These are phyloP conservation scores for Chlamydomonas sp. DNA, from an alignment of 139 green algal species.

Conservation along the genomic window DNA sequence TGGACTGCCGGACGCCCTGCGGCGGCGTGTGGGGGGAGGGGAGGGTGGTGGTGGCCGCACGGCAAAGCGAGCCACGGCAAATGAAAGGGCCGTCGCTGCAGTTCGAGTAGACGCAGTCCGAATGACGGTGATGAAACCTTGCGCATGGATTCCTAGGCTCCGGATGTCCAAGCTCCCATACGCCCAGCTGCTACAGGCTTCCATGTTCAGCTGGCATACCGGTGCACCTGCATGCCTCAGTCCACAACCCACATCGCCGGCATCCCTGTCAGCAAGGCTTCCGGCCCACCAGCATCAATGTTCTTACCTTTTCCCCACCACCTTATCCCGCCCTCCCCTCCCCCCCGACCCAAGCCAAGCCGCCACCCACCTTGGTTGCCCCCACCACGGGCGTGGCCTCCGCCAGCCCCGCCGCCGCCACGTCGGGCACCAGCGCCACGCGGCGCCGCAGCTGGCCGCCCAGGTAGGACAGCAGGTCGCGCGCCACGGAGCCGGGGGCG, in stretches of 20 bases:
- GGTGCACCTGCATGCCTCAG: not conserved
- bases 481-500: constrained; percentile 44
- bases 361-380: constrained; percentile 1
- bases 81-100: not conserved
- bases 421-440: constrained; percentile 59
- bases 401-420: constrained; percentile 25
- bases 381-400: constrained; percentile 18
- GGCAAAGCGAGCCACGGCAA: not conserved
- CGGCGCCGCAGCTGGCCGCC: not conserved
- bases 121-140: not conserved
- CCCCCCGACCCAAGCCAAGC: not conserved
- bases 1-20: constrained; percentile 67
- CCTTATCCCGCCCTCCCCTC: not conserved
- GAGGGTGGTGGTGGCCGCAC: not conserved
- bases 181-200: too few species aligned
- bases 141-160: not conserved
- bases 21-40: not conserved
- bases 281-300: not conserved
- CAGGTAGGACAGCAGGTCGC: constrained; percentile 41
- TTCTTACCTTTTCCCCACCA: not conserved
- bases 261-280: not conserved
- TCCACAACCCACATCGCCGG: too few species aligned
- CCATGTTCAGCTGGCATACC: not conserved
- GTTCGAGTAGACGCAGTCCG: not conserved
- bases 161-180: not conserved